phyloP scores from a whole-genome alignment of 108 stramenopile genomes.

The Skeletonema grethae region DNA sequence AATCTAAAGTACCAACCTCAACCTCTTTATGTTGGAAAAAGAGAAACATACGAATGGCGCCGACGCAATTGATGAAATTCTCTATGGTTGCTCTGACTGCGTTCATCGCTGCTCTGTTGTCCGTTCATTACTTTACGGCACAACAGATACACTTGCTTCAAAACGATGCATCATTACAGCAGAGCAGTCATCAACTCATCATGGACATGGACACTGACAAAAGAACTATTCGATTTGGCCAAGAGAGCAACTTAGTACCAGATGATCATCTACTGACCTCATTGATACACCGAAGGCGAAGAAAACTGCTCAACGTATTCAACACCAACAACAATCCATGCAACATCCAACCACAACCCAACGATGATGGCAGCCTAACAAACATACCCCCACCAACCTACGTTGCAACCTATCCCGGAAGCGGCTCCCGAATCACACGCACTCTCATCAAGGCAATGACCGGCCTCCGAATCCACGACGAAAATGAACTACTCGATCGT shows the following conservation, averaged over 20 bases:
- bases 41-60: neutral
- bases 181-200: neutral
- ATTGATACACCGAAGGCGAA: neutral
- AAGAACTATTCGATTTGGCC: neutral
- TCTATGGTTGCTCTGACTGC: neutral
- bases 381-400: conserved; percentile 12
- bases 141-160: neutral
- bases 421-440: conserved; percentile 9
- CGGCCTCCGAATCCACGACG: neutral
- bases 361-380: neutral
- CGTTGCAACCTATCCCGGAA: conserved; percentile 21
- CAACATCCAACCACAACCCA: conserved; percentile 1
- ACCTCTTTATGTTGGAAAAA: neutral
- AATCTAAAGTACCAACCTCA: neutral
- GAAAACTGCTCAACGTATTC: neutral
- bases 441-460: conserved; percentile 7
- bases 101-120: neutral
- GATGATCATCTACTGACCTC: neutral
- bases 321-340: neutral
- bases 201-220: neutral
- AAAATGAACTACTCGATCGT: neutral
- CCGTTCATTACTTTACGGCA: neutral
- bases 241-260: neutral
- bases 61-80: neutral
- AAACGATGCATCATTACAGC: neutral